Base-by-base conservation (phyloP, 2,329 filamentous ascomycete species). In the Penicillium sclerotigenum region DNA sequence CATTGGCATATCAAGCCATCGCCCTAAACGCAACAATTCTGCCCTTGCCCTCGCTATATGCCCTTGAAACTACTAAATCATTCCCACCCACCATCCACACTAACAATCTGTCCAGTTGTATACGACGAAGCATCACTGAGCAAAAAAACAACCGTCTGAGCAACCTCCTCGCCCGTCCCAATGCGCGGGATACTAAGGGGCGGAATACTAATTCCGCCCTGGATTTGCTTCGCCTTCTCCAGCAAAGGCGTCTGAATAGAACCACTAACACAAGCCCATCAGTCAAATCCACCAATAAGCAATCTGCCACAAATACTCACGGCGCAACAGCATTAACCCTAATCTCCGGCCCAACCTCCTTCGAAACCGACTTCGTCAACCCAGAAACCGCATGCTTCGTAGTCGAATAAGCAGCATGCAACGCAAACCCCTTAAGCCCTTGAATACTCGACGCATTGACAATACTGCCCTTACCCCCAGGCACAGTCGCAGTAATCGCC, bases 381-480 rank as follows among this genome's bases (percentile, higher is more conserved):
- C 66, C 67, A 36, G 68, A 57, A 42, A 71, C 64, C 38, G 65
- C 65, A 65, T 73, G 71, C 63, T 75, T 75, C 5, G 65, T 70
- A 22, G 71, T 60, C 46, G 60, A 66, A 62, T 75, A 75, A 8
- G 67, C 66, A 7, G 65, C 66, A 62, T 66, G 64, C 43, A 65
- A 59, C 38, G 61, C 54, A 60, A 68, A 62, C 0, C 75, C 77
- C 8, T 64, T 64, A 2, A 78, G 51, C 0, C 79, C 80, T 10
- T 75, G 74, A 11, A 72, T 68, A 56, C 74, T 77, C 7, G 74
- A 63, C 13, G 76, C 73, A 65, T 83, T 86, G 52, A 87, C 83
- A 64, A 87, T 84, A 57, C 82, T 83, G 8, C 82, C 82, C 29
- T 42, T 58, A 1, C 62, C 60, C 2, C 54, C 57, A 0, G 58